Conservation (phyloP, 1,139 yeast species). For the Yamadazyma friedrichii region DNA sequence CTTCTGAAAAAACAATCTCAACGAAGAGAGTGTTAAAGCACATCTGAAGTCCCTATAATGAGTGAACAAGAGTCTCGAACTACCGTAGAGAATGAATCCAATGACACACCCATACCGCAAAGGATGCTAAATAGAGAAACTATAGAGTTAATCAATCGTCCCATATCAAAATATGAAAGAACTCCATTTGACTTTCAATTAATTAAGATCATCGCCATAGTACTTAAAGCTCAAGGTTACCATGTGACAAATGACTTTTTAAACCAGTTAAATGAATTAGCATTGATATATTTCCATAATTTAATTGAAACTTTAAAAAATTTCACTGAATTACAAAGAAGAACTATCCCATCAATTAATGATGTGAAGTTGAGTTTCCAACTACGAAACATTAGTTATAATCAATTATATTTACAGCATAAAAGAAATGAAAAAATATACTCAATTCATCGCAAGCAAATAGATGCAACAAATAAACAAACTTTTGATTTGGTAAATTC, state of each 20-base stretch:
- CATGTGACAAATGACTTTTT: slow-evolving; percentile 43
- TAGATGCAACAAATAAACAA: slow-evolving; percentile 10
- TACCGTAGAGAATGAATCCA: too few relatives aligned
- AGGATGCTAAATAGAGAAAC: slow-evolving; percentile 2
- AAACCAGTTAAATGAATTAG: slow-evolving; percentile 44
- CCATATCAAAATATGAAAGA: slow-evolving; percentile 6
- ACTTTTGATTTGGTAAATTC: slow-evolving; percentile 5
- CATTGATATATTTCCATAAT: slow-evolving; percentile 50
- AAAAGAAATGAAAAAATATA: slow-evolving; percentile 30
- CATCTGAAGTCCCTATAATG: too few relatives aligned
- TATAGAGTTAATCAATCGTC: slow-evolving; percentile 1
- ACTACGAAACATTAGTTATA: slow-evolving; percentile 43
- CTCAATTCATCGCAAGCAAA: slow-evolving; percentile 4
- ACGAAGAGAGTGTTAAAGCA: too few relatives aligned
- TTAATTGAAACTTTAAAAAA: slow-evolving; percentile 49
- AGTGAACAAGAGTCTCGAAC: too few relatives aligned
- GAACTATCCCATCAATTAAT: slow-evolving; percentile 55
- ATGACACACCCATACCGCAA: too few relatives aligned
- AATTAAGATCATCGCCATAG: slow-evolving; percentile 30
- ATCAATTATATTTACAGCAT: slow-evolving; percentile 35
- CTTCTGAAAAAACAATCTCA: too few relatives aligned
- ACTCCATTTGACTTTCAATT: slow-evolving; percentile 37
- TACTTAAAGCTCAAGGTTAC: slow-evolving; percentile 37
- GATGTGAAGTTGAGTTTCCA: slow-evolving; percentile 55
- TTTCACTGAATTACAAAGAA: slow-evolving; percentile 65